phyloP scores from a whole-genome alignment of 306 rosid species.

The Quercus suber region DNA sequence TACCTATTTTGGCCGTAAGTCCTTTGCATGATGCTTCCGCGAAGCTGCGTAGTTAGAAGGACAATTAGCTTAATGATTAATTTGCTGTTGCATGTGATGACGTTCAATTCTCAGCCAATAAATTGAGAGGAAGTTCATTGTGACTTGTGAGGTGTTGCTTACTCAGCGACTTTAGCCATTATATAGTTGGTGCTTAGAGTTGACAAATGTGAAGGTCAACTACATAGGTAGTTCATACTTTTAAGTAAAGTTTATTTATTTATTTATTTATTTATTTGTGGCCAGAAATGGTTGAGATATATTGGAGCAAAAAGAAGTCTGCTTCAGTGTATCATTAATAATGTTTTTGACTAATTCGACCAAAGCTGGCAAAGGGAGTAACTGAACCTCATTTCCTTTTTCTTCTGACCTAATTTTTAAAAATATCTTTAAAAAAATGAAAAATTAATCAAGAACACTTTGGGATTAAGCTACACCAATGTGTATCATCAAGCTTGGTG shows the following conservation, averaged over 20 bases:
- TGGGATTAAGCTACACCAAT: neutral
- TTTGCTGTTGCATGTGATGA: constrained; percentile 2
- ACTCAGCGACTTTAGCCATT: neutral
- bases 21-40: too few species aligned
- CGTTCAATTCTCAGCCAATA: constrained; percentile 1
- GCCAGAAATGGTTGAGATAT: neutral
- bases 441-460: neutral
- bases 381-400: too few species aligned
- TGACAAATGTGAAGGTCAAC: constrained; percentile 22
- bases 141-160: constrained; percentile 1
- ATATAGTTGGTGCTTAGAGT: neutral
- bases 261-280: neutral
- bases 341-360: neutral
- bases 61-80: neutral
- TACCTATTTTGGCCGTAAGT: too few species aligned
- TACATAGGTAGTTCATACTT: neutral
- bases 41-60: neutral
- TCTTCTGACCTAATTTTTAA: neutral
- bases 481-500: neutral
- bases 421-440: neutral
- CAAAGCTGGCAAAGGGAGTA: too few species aligned
- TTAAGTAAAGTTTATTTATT: neutral
- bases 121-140: neutral
- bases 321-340: neutral
- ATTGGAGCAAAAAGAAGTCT: neutral